These are phyloP conservation scores for Coemansia sp. DNA, from an alignment of 192 early-diverging fungal species.

Conservation along the genomic window DNA sequence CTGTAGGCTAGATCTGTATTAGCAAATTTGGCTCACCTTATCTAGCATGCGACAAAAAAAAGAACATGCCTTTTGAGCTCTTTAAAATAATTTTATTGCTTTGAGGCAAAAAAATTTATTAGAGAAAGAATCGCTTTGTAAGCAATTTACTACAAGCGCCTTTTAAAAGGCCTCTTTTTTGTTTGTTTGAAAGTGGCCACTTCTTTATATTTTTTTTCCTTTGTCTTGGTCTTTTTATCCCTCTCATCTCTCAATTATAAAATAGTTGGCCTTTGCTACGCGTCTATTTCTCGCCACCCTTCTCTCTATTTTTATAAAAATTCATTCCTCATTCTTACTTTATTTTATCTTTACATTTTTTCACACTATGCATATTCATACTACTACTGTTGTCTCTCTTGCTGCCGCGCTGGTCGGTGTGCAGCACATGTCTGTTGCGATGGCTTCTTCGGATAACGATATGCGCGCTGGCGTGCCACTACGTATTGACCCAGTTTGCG, in stretches of 20 bases:
- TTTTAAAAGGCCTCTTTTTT: not conserved
- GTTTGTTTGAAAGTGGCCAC: not conserved
- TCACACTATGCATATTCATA: not conserved
- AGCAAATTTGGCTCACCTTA: no score
- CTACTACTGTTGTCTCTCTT: not conserved
- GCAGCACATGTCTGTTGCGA: not conserved
- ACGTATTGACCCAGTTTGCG: not conserved
- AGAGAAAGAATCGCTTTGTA: no score
- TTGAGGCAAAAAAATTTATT: not conserved
- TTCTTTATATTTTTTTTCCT: not conserved
- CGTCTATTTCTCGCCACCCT: not conserved
- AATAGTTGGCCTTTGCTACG: not conserved
- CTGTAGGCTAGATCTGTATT: no score
- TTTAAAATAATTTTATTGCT: no score
- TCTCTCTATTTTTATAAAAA: not conserved
- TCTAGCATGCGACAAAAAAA: no score
- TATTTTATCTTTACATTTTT: not conserved
- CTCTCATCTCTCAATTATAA: not conserved
- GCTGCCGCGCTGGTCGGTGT: conserved; percentile 2
- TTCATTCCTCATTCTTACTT: not conserved
- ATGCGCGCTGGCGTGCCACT: conserved; percentile 1
- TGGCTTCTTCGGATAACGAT: not conserved
- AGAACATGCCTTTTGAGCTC: no score
- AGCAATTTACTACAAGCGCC: no score
- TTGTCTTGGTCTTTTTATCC: not conserved